Conservation (phyloP, 2,329 filamentous ascomycete genomes). For the Atkinsonella hypoxylon region DNA sequence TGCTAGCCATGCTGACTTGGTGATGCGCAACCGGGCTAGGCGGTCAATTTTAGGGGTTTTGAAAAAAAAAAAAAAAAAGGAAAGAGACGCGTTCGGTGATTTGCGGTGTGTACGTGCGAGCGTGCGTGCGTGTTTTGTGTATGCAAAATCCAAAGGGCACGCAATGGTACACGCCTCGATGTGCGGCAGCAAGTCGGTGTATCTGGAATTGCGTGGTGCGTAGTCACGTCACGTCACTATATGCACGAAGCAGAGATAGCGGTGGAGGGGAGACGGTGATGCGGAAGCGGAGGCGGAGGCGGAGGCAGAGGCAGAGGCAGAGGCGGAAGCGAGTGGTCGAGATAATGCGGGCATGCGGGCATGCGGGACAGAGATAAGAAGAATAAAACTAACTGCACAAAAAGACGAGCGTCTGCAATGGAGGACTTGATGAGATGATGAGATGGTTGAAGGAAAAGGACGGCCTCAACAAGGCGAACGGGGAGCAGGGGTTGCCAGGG, state of each 20-base stretch:
- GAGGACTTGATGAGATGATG: background rate
- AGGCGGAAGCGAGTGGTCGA: background rate
- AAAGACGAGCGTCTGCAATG: background rate
- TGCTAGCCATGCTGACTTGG: slow-evolving; percentile 22
- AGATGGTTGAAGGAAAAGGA: background rate
- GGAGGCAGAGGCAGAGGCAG: background rate
- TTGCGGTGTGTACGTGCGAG: too few relatives aligned
- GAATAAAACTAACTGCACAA: background rate
- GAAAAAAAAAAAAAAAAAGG: background rate
- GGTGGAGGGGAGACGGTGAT: background rate
- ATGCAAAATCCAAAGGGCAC: background rate
- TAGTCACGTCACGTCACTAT: background rate
- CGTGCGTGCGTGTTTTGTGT: too few relatives aligned
- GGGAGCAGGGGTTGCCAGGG: background rate
- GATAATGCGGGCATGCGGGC: background rate
- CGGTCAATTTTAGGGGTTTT: background rate
- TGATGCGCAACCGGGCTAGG: background rate
- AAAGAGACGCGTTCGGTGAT: background rate
- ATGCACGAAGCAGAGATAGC: background rate
- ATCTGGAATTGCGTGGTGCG: background rate
- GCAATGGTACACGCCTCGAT: slow-evolving; percentile 2
- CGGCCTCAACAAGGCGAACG: background rate
- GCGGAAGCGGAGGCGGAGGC: background rate
- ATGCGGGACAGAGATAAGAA: background rate
- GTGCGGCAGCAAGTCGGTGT: slow-evolving; percentile 1